These are phyloP conservation scores for Dothideomycetidae sp. DNA, from an alignment of 2,329 filamentous ascomycete genomes.

Conservation along the genomic window DNA sequence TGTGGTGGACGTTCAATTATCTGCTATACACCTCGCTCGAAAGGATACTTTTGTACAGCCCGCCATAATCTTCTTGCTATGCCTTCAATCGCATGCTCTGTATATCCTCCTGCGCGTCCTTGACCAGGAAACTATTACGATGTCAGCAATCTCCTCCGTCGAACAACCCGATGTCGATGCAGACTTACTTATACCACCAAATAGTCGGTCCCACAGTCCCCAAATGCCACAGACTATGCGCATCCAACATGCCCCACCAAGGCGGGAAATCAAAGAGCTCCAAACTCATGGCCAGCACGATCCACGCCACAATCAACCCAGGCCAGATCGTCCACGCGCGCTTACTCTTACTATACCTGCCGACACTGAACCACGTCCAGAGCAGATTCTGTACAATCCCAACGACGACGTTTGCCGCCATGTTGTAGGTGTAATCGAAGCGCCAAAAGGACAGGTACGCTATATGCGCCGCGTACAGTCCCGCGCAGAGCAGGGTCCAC, in stretches of 20 bases:
- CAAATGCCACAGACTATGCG: constrained; percentile 90
- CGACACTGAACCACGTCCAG: constrained; percentile 74
- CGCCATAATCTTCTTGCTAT: too few relatives aligned
- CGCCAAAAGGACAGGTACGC: constrained; percentile 69
- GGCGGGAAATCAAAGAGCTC: constrained; percentile 92
- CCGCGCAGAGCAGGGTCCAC: constrained; percentile 62
- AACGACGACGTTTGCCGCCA: constrained; percentile 79
- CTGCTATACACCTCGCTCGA: too few relatives aligned
- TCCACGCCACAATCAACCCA: constrained; percentile 79
- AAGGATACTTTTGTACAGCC: too few relatives aligned
- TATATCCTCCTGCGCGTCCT: constrained; percentile 72
- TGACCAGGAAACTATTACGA: constrained; percentile 62
- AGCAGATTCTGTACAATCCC: constrained; percentile 68
- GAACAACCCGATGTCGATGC: too few relatives aligned
- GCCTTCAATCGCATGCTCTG: constrained; percentile 59
- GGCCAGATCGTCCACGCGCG: constrained; percentile 79
- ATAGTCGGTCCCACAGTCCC: constrained; percentile 79
- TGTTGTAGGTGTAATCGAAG: constrained; percentile 97
- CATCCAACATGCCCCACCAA: constrained; percentile 67
- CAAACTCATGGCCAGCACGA: constrained; percentile 86
- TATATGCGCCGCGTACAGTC: constrained; percentile 62
- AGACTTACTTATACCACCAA: constrained; percentile 88
- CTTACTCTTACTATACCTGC: constrained; percentile 55
- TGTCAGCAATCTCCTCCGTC: constrained; percentile 1
- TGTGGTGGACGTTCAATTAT: too few relatives aligned